These are phyloP conservation scores for Pythium phragmiticola DNA, from an alignment of 352 stramenopile species.

Conservation along the genomic window DNA sequence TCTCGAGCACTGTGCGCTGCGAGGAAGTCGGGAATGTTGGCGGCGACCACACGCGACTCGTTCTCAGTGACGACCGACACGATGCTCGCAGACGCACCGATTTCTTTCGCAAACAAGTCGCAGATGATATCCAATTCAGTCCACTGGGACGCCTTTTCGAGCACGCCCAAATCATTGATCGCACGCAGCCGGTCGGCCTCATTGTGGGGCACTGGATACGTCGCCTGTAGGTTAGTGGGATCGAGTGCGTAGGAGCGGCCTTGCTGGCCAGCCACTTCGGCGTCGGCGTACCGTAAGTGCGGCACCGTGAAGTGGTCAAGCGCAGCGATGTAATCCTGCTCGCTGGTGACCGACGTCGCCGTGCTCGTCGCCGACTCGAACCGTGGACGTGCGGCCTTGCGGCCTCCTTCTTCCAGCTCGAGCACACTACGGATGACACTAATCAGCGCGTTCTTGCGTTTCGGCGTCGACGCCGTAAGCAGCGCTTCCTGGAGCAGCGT, in stretches of 20 bases:
- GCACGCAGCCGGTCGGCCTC: slow-evolving; percentile 44
- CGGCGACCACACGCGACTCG: slow-evolving; percentile 43
- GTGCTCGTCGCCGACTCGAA: neutral
- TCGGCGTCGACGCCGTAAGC: neutral
- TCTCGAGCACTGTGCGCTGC: slow-evolving; percentile 36
- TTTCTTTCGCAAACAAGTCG: slow-evolving; percentile 46
- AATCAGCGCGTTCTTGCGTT: slow-evolving; percentile 7
- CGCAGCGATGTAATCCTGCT: neutral
- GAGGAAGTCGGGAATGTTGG: slow-evolving; percentile 34
- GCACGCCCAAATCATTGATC: slow-evolving; percentile 35
- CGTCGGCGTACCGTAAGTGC: neutral
- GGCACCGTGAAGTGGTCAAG: neutral
- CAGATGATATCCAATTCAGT: slow-evolving; percentile 70
- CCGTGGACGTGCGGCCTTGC: no score
- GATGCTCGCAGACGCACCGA: slow-evolving; percentile 47
- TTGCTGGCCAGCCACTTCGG: slow-evolving; percentile 37
- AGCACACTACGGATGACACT: slow-evolving; percentile 19
- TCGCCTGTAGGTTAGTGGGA: slow-evolving; percentile 1
- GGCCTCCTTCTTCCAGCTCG: slow-evolving; percentile 9
- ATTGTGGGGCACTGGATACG: slow-evolving; percentile 33
- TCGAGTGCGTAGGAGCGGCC: slow-evolving; percentile 25
- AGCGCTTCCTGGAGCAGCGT: slow-evolving; percentile 22
- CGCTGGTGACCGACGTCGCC: neutral
- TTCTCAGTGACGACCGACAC: slow-evolving; percentile 55
- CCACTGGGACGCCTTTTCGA: slow-evolving; percentile 38